Base-by-base conservation (phyloP, 495 filamentous ascomycete genomes). In the Penicillium simplicissimum region DNA sequence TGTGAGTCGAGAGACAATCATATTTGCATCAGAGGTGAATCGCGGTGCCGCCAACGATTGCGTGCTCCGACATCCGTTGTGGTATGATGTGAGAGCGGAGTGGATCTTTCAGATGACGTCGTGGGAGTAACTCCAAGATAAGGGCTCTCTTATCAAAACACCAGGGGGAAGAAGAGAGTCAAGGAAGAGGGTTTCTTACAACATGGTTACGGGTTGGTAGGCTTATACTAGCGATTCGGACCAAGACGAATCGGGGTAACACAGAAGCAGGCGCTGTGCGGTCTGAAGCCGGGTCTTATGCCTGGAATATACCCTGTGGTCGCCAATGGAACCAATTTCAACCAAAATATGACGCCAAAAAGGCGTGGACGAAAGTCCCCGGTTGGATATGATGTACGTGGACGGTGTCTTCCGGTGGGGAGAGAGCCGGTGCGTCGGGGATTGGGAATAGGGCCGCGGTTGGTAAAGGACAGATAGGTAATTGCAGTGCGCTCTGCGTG, bases 111-210 rank as follows among this genome's bases (percentile, higher is more conserved):
- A 53, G 13, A 53, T 34, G 51, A 53, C 51, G 51, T 53, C 10
- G n/a, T 53, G 28, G 51, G 31, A 9, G 31, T 34, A 6, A 15
- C 31, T 21, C 33, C 31, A 35, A 52, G 33, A 4, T 31, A 31
- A 31, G 19, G 33, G 14, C 34, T 42, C 34, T 14, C 25, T 23
- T 4, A 9, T 13, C 10, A 25, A 61, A n/a, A 23, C 21, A 35
- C 33, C 8, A 13, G 45, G 3, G 54, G 54, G 21, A 19, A 55
- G 17, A 57, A 34, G 11, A 53, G 17, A 64, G 17, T 15, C 42
- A 35, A 59, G 47, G 52, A 51, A 49, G 28, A 47, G 57, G 14
- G 19, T 37, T 25, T 58, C 75, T 78, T 73, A 78, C 75, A 78
- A 78, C 75, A 78, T 78, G 65, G 47, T 59, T 42, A 25, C 36